These are phyloP conservation scores for Sporisorium graminicola DNA, from an alignment of 1,284 basidiomycete genomes.

Conservation along the genomic window DNA sequence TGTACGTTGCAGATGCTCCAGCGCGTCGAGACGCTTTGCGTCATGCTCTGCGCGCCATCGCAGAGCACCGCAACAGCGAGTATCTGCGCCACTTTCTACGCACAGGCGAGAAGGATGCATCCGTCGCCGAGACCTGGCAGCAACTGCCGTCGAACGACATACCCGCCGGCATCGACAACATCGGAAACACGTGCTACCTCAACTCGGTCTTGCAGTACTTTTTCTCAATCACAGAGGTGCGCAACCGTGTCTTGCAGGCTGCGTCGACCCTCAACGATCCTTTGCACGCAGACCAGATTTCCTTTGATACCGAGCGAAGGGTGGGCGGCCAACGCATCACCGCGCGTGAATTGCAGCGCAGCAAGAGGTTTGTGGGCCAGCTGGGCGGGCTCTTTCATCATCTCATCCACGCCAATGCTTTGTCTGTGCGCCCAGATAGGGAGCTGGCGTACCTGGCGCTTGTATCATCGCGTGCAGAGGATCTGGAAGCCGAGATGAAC, in stretches of 20 bases:
- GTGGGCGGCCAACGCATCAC: conserved; percentile 88
- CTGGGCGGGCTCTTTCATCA: conserved; percentile 83
- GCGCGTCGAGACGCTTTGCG: conserved; percentile 62
- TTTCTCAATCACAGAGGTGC: conserved; percentile 89
- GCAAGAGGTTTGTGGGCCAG: conserved; percentile 81
- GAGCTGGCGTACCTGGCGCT: conserved; percentile 92
- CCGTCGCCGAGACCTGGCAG: conserved; percentile 47
- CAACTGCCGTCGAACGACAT: conserved; percentile 74
- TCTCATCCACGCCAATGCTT: conserved; percentile 77
- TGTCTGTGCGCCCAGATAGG: conserved; percentile 83
- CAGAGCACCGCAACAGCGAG: conserved; percentile 80
- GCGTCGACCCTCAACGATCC: conserved; percentile 62
- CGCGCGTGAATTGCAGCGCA: conserved; percentile 81
- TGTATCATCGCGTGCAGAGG: conserved; percentile 88
- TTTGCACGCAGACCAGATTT: not conserved
- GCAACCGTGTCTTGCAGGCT: conserved; percentile 79
- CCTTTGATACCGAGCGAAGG: conserved; percentile 63
- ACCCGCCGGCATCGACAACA: conserved; percentile 88
- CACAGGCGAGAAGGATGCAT: conserved; percentile 76
- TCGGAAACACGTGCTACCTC: conserved; percentile 92
- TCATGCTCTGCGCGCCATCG: conserved; percentile 70
- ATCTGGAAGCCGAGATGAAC: conserved; percentile 67
- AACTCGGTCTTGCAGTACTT: conserved; percentile 92
- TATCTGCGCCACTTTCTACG: conserved; percentile 76
- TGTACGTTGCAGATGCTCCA: conserved; percentile 78